Base-by-base conservation (phyloP, 306 rosid genomes). In the Vachellia pachyceras region DNA sequence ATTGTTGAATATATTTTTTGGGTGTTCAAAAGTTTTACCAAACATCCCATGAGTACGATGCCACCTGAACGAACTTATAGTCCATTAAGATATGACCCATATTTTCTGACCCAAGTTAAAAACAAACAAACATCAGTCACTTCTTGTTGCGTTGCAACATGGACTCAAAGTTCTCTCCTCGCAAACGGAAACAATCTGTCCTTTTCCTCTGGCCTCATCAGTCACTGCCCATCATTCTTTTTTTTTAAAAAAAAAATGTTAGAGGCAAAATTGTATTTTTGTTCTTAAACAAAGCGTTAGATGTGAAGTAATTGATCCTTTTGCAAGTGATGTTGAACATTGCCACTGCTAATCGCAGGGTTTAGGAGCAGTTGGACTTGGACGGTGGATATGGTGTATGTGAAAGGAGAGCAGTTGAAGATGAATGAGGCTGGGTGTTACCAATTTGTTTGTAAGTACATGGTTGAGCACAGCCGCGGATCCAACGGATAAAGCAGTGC, bases 281-380 rank as follows among this genome's bases (percentile, higher is more conserved):
- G 63, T n/a, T 20, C 1, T n/a, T 54, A n/a, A 55, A 20, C 63
- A 20, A 66, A 29, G 9, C 3, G 57, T 37, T 13, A 50, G 14
- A 6, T 10, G 74, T 37, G 52, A 40, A 9, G 33, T 61, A 22
- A 20, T 10, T 39, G 42, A 78, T 50, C 10, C 65, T 20, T 35
- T 64, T 22, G 33, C n/a, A 2, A 40, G 76, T 78, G 36, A 13
- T 54, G 76, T 33, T 54, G 33, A 78, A 39, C 76, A 12, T 65
- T 45, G 39, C 46, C 20, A 63, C 11, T 36, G 73, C 49, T 45
- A 46, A 17, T 77, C 64, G 40, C 69, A 36, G 73, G 47, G 72
- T 45, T 35, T 33, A 54, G 52, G n/a, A 11, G 10, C 14, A 46
- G 5, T 45, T 29, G 40, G 7, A 20, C 10, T 2, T 13, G 39